Base-by-base conservation (phyloP, 2,329 filamentous ascomycete species). In the Tolypocladium guangdongense region DNA sequence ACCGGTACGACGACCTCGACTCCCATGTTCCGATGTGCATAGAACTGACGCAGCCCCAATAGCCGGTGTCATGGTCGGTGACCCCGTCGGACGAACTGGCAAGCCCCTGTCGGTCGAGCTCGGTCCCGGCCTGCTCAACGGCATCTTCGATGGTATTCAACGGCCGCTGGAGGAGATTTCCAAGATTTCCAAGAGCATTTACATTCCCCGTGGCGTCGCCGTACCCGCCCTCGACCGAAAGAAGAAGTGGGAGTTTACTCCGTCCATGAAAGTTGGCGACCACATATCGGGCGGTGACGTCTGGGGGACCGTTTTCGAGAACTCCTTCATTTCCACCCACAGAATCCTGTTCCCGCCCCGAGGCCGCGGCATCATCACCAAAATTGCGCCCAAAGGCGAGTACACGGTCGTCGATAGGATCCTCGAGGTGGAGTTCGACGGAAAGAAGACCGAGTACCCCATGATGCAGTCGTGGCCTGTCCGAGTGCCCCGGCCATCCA, bases 391-490 rank as follows among this genome's bases (percentile, higher is more conserved):
- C 63, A 90, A 95, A 74, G 93, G 93, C 64, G 87, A 84, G 71
- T 99, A 96, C 74, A 96, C 90, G 4, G 91, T 99, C 36, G 88
- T 87, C 54, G 87, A 96, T 69, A 95, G 95, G 73, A 86, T 99
- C 58, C 78, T 99, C 66, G 92, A 96, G 73, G 81, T 97, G 58
- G 93, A 99, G 71, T 99, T 99, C 69, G 89, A 99, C 67, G 93
- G 93, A 66, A 90, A 90, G 76, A 95, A 92, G 80, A 87, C 87
- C 54, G 87, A 92, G 71, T 92, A 89, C 71, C 87, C 86, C 69
- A 97, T 99, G 93, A 96, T 97, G 91, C 93, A 99, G 75, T 84
- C 85, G 61, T 99, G 93, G 93, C 93, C 93, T 55, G 93, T 97
- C 65, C 91, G 93, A 79, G 93, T 95, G 51, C 91, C 93, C 54